A percentile compares a stretch with the other conserved stretches of the same genome.
Conservation (phyloP, 1,284 basidiomycete species). For the Irpex rosettiformis region DNA sequence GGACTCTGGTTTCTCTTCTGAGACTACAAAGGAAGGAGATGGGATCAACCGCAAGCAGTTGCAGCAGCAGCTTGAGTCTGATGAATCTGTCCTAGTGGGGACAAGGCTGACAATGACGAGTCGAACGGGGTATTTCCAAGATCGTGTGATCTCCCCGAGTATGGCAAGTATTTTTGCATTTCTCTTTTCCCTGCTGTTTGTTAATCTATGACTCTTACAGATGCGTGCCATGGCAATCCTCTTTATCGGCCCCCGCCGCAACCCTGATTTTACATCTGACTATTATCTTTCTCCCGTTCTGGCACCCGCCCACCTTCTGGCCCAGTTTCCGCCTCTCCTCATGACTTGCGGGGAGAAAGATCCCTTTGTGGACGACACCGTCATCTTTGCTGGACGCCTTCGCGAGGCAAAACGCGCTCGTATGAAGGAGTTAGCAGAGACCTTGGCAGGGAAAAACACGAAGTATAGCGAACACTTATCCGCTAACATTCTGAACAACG, state of each 20-base stretch:
- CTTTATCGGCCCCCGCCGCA: slow-evolving; percentile 90
- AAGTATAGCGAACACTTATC: slow-evolving; percentile 53
- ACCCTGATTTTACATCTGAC: slow-evolving; percentile 92
- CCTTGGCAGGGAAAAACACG: slow-evolving; percentile 52
- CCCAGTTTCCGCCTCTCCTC: slow-evolving; percentile 90
- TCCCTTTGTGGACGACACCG: slow-evolving; percentile 94
- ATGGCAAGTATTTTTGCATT: slow-evolving; percentile 63
- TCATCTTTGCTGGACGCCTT: slow-evolving; percentile 91
- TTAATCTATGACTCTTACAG: slow-evolving; percentile 38
- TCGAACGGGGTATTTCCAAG: slow-evolving; percentile 92
- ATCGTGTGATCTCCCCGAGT: slow-evolving; percentile 84
- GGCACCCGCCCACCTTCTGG: slow-evolving; percentile 79
- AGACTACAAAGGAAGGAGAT: neutral
- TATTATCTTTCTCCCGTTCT: slow-evolving; percentile 95
- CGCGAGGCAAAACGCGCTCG: slow-evolving; percentile 88
- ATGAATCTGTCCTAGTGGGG: slow-evolving; percentile 19
- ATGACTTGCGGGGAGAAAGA: slow-evolving; percentile 96
- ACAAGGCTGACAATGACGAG: slow-evolving; percentile 91
- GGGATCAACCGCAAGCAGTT: no score
- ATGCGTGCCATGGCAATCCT: slow-evolving; percentile 99
- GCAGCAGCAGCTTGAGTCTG: neutral
- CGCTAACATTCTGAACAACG: slow-evolving; percentile 34
- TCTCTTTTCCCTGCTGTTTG: neutral
- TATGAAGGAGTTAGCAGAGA: slow-evolving; percentile 61
- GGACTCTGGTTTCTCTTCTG: neutral